Base-by-base conservation (phyloP, 1,284 basidiomycete species). In the Cryptococcus sp. region DNA sequence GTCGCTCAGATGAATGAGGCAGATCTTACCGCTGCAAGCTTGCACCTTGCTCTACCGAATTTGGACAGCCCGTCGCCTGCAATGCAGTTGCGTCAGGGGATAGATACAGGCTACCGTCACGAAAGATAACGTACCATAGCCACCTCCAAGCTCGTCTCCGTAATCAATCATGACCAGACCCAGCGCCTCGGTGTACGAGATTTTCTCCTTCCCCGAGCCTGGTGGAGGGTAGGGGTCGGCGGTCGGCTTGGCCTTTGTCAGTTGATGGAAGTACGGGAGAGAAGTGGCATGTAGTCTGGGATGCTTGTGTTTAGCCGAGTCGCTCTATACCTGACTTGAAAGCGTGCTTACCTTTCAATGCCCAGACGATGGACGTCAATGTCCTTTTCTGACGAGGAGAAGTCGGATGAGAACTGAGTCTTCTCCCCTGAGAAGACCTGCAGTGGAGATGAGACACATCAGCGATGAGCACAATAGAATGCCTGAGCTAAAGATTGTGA, bases 131-230 rank as follows among this genome's bases (percentile, higher is more conserved):
- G 77, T 37, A 68, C 73, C 84, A 55, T 86, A 89, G 1, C 83
- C 80, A 86, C 64, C 89, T 83, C 19, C 85, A 66, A 89, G 87
- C 67, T 91, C 86, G 66, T 91, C 88, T 13, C 91, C 91, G 68
- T 91, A 88, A 29, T 83, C 81, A 57, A 91, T 87, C 91, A 93
- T 91, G 44, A 89, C 88, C 51, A 89, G 81, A 1, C 91, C 91
- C 6, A 93, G 80, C 23, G 86, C 84, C 67, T 93, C 91, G 26
- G 89, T 80, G 0, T 87, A 84, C 22, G 89, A 77, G 25, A 78
- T 67, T 60, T 77, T 77, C 15, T 78, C 74, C 60, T 78, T 77
- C 15, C 65, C 62, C 10, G 67, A 64, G 3, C 68, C 69, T 25
- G 70, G 59, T 15, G 73, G 65, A 8, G 74, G 74, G 46, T 71